Percentiles rank a stretch among this genome's conserved stretches.
Evolutionary conservation across 2,329 filamentous ascomycete species (phyloP).

Genomic region (Colletotrichum sp.): DNA sequence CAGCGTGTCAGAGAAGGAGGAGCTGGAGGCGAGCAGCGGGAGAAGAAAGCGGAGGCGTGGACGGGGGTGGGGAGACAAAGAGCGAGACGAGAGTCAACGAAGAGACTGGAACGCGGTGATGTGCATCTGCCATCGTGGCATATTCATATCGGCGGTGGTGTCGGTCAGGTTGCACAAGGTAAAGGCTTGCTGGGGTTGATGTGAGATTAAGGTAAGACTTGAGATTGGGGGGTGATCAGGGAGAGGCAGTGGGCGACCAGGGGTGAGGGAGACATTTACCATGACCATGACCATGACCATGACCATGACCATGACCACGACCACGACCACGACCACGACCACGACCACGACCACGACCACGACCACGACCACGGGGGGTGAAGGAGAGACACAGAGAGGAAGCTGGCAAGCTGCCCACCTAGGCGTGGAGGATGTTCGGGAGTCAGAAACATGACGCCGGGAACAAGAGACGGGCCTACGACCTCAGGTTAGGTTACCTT

Average conservation of each 20-base stretch:
- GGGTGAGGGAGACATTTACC: background rate
- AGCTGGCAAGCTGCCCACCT: background rate
- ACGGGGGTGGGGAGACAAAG: background rate
- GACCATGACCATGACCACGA: background rate
- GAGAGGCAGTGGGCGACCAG: background rate
- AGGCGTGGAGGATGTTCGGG: background rate
- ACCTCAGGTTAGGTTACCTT: background rate
- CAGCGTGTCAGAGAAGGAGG: conserved; percentile 17
- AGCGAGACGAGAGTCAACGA: background rate
- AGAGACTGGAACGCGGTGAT: background rate
- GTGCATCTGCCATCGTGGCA: background rate
- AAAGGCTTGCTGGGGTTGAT: background rate
- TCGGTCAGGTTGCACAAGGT: background rate
- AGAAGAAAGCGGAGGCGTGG: conserved; percentile 4
- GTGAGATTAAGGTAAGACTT: background rate
- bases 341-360: background rate
- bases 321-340: background rate
- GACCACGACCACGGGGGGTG: background rate
- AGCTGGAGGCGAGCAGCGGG: background rate
- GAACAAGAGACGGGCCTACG: background rate
- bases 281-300: background rate
- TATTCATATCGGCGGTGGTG: background rate
- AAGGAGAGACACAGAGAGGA: background rate
- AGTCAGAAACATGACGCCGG: background rate
- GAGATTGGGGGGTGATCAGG: conserved; percentile 2